phyloP scores from a whole-genome alignment of 1,284 basidiomycete genomes.

The Pholiota adiposa region DNA sequence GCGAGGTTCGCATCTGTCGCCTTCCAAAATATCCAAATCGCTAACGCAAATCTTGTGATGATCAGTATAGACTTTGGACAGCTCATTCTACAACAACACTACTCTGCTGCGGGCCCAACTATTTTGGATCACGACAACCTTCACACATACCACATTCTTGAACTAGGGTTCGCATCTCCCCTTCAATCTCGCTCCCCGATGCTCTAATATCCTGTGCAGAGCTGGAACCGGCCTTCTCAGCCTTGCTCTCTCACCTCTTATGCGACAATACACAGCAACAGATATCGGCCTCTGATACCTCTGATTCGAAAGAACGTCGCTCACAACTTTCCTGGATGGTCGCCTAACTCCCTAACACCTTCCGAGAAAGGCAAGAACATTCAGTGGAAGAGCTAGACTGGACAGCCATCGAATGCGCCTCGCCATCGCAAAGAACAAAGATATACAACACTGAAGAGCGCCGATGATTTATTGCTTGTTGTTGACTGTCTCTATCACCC shows the following conservation, averaged over 20 bases:
- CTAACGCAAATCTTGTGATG: neutral
- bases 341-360: constrained; percentile 13
- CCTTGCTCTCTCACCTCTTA: constrained; percentile 66
- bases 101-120: constrained; percentile 36
- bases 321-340: constrained; percentile 46
- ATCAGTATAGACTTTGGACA: constrained; percentile 72
- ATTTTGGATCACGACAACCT: constrained; percentile 49
- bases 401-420: constrained; percentile 53
- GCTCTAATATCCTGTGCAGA: constrained; percentile 38
- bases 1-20: constrained; percentile 61
- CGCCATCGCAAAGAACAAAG: constrained; percentile 36
- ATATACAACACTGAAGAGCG: constrained; percentile 37
- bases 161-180: constrained; percentile 67
- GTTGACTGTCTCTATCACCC: constrained; percentile 92
- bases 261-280: constrained; percentile 70
- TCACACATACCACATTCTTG: constrained; percentile 58
- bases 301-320: constrained; percentile 79
- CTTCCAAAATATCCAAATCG: neutral
- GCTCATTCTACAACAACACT: constrained; percentile 60
- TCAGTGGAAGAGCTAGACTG: constrained; percentile 71
- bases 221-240: constrained; percentile 83
- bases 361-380: constrained; percentile 40
- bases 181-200: constrained; percentile 12
- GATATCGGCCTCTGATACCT: constrained; percentile 74
- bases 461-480: constrained; percentile 68